phyloP scores from a whole-genome alignment of 805 yeast genomes.

The Pichia exigua region DNA sequence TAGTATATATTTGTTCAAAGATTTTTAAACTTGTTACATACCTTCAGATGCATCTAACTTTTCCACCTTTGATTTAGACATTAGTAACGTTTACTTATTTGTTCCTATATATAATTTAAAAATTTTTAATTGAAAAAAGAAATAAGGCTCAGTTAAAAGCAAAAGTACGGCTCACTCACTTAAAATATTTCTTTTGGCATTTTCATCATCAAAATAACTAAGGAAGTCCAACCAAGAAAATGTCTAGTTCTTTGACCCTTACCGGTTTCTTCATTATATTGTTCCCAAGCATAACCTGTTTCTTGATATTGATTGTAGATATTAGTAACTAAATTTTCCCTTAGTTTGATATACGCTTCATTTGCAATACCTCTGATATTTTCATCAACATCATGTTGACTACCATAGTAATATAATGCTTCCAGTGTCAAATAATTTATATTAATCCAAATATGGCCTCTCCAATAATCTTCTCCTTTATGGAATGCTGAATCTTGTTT shows the following conservation, averaged over 20 bases:
- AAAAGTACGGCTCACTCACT: neutral
- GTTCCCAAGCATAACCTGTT: constrained; percentile 87
- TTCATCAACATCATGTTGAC: constrained; percentile 23
- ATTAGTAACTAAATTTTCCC: constrained; percentile 61
- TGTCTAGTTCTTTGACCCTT: constrained; percentile 74
- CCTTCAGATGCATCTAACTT: constrained; percentile 12
- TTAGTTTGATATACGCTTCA: constrained; percentile 47
- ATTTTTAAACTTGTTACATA: constrained; percentile 2
- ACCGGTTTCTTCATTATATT: constrained; percentile 75
- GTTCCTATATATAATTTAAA: neutral
- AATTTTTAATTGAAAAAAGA: neutral
- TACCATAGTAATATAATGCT: constrained; percentile 50
- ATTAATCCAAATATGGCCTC: constrained; percentile 90
- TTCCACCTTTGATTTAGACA: constrained; percentile 7
- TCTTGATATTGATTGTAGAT: constrained; percentile 59
- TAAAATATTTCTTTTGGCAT: constrained; percentile 48
- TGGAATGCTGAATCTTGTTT: constrained; percentile 57
- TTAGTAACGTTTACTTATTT: too few species aligned
- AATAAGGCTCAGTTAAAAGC: constrained; percentile 2
- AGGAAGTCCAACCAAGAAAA: constrained; percentile 91
- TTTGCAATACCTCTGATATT: constrained; percentile 33
- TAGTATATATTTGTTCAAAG: neutral
- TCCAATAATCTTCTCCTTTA: constrained; percentile 88
- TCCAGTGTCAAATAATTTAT: constrained; percentile 80
- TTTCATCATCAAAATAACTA: constrained; percentile 71